Conservation (phyloP, 306 rosid genomes). For the Vicia sativa region DNA sequence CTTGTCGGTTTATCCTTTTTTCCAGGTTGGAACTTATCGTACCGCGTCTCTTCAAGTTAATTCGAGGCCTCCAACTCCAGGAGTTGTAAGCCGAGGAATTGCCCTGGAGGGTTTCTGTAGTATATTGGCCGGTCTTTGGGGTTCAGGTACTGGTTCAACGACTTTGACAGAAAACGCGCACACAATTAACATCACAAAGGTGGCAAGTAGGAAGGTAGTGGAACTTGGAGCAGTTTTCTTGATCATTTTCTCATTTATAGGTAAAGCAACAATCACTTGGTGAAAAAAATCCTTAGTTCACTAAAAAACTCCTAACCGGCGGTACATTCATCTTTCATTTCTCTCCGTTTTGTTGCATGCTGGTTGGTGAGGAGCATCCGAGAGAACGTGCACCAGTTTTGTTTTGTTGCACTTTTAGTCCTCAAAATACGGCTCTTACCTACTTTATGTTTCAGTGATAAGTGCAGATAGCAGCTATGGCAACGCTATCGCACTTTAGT, state of each 20-base stretch:
- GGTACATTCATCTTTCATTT: too few species aligned
- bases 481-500: too few species aligned
- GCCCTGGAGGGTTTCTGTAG: constrained; percentile 96
- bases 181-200: constrained; percentile 74
- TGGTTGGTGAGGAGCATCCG: too few species aligned
- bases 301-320: too few species aligned
- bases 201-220: constrained; percentile 78
- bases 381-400: too few species aligned
- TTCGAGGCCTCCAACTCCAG: constrained; percentile 78
- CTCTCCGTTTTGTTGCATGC: too few species aligned
- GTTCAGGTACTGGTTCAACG: constrained; percentile 90
- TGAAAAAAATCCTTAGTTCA: not conserved
- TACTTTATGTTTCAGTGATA: too few species aligned
- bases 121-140: constrained; percentile 90
- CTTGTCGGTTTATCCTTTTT: constrained; percentile 24
- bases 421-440: too few species aligned
- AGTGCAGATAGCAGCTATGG: too few species aligned
- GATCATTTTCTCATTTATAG: constrained; percentile 75
- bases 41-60: constrained; percentile 64
- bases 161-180: constrained; percentile 91
- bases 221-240: constrained; percentile 78
- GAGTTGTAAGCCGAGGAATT: constrained; percentile 95
- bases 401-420: too few species aligned
- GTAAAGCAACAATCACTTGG: constrained; percentile 46
- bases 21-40: constrained; percentile 85